A percentile compares a stretch with the other conserved stretches of the same genome.
These are phyloP conservation scores for Irineochytrium annulatum DNA, from an alignment of 192 early-diverging fungal species.

Conservation along the genomic window DNA sequence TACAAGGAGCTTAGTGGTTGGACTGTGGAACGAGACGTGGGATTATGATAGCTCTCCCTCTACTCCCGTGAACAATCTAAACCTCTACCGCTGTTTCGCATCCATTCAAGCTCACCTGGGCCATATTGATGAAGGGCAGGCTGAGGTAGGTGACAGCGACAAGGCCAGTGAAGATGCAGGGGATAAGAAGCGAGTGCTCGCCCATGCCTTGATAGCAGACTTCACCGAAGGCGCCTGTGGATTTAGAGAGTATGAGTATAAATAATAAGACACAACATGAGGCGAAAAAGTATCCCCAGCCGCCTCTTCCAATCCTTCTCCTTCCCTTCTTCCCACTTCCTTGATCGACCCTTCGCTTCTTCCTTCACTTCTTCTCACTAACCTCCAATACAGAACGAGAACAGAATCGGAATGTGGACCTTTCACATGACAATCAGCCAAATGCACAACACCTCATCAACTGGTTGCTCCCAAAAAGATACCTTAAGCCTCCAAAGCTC, in stretches of 20 bases:
- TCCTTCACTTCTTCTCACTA: slow-evolving; percentile 22
- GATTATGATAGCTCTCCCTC: too few species aligned
- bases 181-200: slow-evolving; percentile 39
- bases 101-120: too few species aligned
- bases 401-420: slow-evolving; percentile 48
- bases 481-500: slow-evolving; percentile 52
- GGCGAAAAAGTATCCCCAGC: not conserved
- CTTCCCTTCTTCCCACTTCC: slow-evolving; percentile 1
- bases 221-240: slow-evolving; percentile 31
- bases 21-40: too few species aligned
- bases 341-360: too few species aligned
- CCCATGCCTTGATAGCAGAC: slow-evolving; percentile 20
- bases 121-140: slow-evolving; percentile 44
- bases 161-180: slow-evolving; percentile 43
- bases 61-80: too few species aligned
- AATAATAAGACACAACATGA: not conserved
- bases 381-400: slow-evolving; percentile 43
- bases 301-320: not conserved
- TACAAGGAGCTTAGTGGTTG: too few species aligned
- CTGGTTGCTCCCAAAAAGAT: too few species aligned
- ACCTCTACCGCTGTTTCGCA: too few species aligned
- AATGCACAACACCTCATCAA: too few species aligned
- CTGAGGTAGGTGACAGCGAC: slow-evolving; percentile 38
- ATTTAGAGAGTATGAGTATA: not conserved
- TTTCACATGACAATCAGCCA: too few species aligned